phyloP scores from a whole-genome alignment of 2,329 filamentous ascomycete genomes.

The Onygena corvina region DNA sequence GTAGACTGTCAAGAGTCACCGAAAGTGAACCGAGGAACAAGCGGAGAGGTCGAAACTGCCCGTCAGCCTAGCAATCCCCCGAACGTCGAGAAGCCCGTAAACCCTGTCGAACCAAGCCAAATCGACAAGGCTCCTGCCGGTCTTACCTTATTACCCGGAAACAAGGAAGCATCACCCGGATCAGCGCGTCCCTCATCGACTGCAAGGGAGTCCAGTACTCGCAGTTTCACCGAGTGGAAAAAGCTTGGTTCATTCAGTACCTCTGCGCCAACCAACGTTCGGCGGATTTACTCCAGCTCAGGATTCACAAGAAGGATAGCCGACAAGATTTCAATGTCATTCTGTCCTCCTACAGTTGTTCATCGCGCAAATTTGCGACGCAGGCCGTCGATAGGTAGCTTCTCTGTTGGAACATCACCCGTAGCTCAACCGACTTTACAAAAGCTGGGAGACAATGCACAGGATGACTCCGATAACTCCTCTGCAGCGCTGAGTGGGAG shows the following conservation, averaged over 20 bases:
- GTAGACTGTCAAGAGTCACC: not conserved
- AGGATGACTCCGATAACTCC: slow-evolving; percentile 27
- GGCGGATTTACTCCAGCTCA: slow-evolving; percentile 20
- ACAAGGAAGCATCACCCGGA: not conserved
- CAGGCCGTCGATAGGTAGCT: slow-evolving; percentile 22
- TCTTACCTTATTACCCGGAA: not conserved
- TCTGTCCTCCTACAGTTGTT: slow-evolving; percentile 32
- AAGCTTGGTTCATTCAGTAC: not conserved
- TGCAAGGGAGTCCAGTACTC: not conserved
- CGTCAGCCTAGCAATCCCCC: not conserved
- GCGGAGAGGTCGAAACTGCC: not conserved
- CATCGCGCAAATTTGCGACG: slow-evolving; percentile 26
- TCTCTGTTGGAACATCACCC: slow-evolving; percentile 19
- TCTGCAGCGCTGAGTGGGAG: slow-evolving; percentile 21
- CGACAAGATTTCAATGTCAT: slow-evolving; percentile 28
- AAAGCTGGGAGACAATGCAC: slow-evolving; percentile 22
- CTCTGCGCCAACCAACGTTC: slow-evolving; percentile 3
- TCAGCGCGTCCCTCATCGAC: too few relatives aligned
- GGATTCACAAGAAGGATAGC: slow-evolving; percentile 27
- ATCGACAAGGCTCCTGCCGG: not conserved
- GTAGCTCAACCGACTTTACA: slow-evolving; percentile 10
- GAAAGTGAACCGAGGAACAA: not conserved
- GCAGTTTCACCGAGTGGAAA: not conserved
- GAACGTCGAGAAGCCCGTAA: not conserved
- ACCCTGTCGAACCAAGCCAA: not conserved